Percentiles rank a stretch among this genome's conserved stretches.
phyloP scores from a whole-genome alignment of 768 basidiomycete genomes.

The Hysterangium stoloniferum region DNA sequence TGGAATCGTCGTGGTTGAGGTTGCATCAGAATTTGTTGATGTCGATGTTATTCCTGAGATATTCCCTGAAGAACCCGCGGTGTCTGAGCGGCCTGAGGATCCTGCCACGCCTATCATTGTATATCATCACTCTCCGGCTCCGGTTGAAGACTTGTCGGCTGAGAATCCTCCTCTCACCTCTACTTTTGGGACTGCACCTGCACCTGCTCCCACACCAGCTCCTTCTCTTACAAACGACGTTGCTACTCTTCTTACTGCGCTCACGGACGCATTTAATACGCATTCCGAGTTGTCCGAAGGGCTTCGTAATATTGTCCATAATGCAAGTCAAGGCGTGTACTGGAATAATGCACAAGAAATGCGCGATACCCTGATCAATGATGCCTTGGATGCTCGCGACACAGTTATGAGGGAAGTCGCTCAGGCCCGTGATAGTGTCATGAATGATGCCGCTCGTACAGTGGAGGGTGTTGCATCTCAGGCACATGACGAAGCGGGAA shows the following conservation, averaged over 20 bases:
- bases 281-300: slow-evolving; percentile 70
- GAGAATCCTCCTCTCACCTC: slow-evolving; percentile 1
- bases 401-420: slow-evolving; percentile 25
- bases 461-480: slow-evolving; percentile 38
- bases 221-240: slow-evolving; percentile 58
- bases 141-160: slow-evolving; percentile 6
- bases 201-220: slow-evolving; percentile 21
- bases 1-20: slow-evolving; percentile 12
- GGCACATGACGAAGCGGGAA: slow-evolving; percentile 59
- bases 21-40: too few species aligned
- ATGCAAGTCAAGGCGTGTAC: slow-evolving; percentile 58
- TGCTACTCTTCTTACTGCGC: slow-evolving; percentile 47
- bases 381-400: slow-evolving; percentile 25
- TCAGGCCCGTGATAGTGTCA: too few species aligned
- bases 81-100: too few species aligned
- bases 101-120: too few species aligned
- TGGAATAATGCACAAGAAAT: slow-evolving; percentile 51
- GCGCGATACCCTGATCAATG: slow-evolving; percentile 20
- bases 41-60: too few species aligned
- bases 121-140: too few species aligned
- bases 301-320: slow-evolving; percentile 54
- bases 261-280: slow-evolving; percentile 46
- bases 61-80: too few species aligned
- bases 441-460: too few species aligned
- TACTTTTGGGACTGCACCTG: slow-evolving; percentile 35